Evolutionary conservation across 1,284 basidiomycete species (phyloP), one percentile per base, ranked within the genome.

Genomic region (Meripilus lineatus): DNA sequence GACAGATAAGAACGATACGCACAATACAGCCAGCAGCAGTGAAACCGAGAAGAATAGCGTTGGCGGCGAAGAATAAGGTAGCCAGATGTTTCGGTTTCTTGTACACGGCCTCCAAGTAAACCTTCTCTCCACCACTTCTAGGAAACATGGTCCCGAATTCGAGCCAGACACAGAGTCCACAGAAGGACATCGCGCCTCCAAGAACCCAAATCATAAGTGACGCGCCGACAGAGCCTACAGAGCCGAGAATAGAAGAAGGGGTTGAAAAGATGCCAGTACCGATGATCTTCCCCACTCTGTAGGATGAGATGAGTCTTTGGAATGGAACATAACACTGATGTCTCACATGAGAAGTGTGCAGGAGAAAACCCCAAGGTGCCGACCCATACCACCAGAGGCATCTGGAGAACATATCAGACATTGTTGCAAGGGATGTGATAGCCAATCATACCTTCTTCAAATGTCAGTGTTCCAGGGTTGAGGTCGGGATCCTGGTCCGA

Each of bases 21-120:
- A 79, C 77, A 26, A 81, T 77, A 47, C 78, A 81, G 13, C 74
- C 74, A 10, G 70, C 65, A 0, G 79, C 75, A 2, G 72, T 73
- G 53, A 81, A 79, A 53, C 78, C 81, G 26, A 77, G 71, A 7
- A 84, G 64, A 18, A 85, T 59, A 2, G 77, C 75, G 54, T 85
- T 83, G 1, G 72, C 60, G 0, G 79, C 72, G 51, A 74, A 88
- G 5, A 74, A 56, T 48, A 80, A 79, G 3, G 80, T 81, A 4
- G 68, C 70, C 41, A 89, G 60, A 55, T 78, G 81, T 41, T 70
- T 72, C 3, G 86, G 86, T 24, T 67, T 68, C 40, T 75, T 71
- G 61, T 78, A 89, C 13, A 84, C 74, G 45, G 72, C 84, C 49
- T 88, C 84, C 22, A 89, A 65, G 55, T 89, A 89, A 32, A 81